Evolutionary conservation across 192 early-diverging fungal genomes (phyloP).

Genomic region (Linnemannia zychae): DNA sequence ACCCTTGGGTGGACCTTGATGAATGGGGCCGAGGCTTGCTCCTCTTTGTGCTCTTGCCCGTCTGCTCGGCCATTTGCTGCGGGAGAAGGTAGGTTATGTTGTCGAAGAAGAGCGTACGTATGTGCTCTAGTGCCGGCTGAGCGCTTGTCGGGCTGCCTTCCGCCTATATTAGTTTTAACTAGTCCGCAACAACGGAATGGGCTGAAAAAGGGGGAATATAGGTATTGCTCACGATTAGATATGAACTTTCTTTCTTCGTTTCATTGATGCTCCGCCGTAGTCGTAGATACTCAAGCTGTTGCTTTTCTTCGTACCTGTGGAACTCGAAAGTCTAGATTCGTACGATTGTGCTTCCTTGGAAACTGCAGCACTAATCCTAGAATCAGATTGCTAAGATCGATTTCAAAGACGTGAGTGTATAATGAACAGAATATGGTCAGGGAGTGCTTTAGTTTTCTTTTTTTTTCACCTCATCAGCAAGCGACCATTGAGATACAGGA

Average conservation of each 20-base stretch:
- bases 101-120: neutral
- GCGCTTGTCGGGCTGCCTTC: neutral
- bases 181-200: neutral
- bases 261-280: neutral
- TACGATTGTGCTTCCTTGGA: conserved; percentile 4
- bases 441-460: neutral
- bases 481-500: neutral
- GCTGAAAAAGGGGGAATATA: neutral
- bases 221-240: neutral
- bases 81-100: neutral
- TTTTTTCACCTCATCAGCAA: neutral
- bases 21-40: conserved; percentile 19
- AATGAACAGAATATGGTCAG: neutral
- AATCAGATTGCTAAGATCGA: neutral
- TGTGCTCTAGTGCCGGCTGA: neutral
- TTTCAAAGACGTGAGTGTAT: neutral
- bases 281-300: neutral
- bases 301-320: neutral
- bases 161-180: conserved; percentile 4
- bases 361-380: neutral
- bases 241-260: neutral
- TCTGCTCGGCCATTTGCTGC: conserved; percentile 24
- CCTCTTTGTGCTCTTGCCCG: conserved; percentile 27
- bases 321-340: neutral
- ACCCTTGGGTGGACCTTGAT: neutral